Evolutionary conservation across 2,329 filamentous ascomycete species (phyloP).

Genomic region (Podosphaera aphanis): DNA sequence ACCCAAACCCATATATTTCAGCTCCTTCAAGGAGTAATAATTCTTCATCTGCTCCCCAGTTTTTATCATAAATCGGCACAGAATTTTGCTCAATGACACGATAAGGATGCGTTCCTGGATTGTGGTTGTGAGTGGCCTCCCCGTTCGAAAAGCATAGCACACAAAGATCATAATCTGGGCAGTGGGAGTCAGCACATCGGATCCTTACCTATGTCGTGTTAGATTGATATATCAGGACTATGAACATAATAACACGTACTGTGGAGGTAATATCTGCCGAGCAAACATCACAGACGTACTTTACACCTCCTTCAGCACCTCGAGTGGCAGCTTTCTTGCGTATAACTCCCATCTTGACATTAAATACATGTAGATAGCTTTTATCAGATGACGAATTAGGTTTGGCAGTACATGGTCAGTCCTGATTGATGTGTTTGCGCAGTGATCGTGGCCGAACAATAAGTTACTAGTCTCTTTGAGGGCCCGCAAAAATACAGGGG

Average conservation of each 20-base stretch:
- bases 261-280: conserved; percentile 93
- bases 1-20: conserved; percentile 87
- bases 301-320: conserved; percentile 69
- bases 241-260: conserved; percentile 23
- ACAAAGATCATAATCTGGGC: conserved; percentile 89
- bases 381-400: too few species aligned
- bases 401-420: too few species aligned
- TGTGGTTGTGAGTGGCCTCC: conserved; percentile 58
- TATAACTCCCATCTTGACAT: conserved; percentile 79
- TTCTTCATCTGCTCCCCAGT: conserved; percentile 96
- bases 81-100: conserved; percentile 96
- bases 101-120: conserved; percentile 67
- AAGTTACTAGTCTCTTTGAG: too few species aligned
- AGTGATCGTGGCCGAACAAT: too few species aligned
- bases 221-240: neutral
- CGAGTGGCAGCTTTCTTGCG: conserved; percentile 79
- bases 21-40: conserved; percentile 79
- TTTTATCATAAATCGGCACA: conserved; percentile 80
- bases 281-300: conserved; percentile 95
- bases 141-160: conserved; percentile 83
- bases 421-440: too few species aligned
- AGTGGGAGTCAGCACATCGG: conserved; percentile 53
- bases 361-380: neutral
- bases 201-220: conserved; percentile 52
- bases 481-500: too few species aligned